A percentile compares a stretch with the other conserved stretches of the same genome.
These are phyloP conservation scores for Inga oerstediana DNA, from an alignment of 306 rosid genomes.

Conservation along the genomic window DNA sequence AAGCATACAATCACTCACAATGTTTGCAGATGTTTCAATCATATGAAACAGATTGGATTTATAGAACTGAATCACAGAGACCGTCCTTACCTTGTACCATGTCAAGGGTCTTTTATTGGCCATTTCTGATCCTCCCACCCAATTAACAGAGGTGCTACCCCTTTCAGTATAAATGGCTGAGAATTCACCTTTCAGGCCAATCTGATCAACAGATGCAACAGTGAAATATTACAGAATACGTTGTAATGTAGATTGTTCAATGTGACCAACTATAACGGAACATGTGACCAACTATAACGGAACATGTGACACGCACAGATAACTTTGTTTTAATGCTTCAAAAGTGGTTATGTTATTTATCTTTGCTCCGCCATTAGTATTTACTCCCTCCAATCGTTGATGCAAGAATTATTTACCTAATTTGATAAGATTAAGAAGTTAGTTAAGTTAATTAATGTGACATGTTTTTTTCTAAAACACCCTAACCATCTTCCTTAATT, in stretches of 20 bases:
- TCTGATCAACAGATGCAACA: constrained; percentile 43
- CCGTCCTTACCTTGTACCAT: constrained; percentile 65
- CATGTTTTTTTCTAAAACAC: no score
- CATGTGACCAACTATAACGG: no score
- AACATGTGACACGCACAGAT: background rate
- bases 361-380: background rate
- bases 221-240: background rate
- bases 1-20: constrained; percentile 19
- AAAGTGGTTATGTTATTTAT: background rate
- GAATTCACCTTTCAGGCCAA: constrained; percentile 85
- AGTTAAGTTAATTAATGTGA: no score
- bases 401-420: no score
- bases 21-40: constrained; percentile 8
- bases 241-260: background rate
- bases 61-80: background rate
- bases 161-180: constrained; percentile 58
- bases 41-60: background rate
- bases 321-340: background rate
- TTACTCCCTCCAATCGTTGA: background rate
- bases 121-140: constrained; percentile 49
- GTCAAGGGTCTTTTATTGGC: constrained; percentile 61
- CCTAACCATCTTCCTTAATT: no score
- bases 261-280: background rate
- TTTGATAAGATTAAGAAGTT: no score
- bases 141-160: constrained; percentile 55